These are phyloP conservation scores for Plasmopara muralis DNA, from an alignment of 352 stramenopile species.

Conservation along the genomic window DNA sequence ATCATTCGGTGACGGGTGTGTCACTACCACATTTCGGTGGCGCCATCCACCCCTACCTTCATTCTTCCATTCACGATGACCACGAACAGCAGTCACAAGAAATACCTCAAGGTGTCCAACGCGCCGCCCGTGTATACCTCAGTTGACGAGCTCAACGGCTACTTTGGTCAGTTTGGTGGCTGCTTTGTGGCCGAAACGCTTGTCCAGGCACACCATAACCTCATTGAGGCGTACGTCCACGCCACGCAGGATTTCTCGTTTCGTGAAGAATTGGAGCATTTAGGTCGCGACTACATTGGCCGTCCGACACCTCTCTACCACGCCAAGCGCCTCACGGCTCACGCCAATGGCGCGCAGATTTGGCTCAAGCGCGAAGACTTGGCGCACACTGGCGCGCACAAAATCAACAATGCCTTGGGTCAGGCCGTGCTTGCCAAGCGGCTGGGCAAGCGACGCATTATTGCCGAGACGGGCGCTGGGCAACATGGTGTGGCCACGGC, in stretches of 20 bases:
- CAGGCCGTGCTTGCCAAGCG: conserved; percentile 94
- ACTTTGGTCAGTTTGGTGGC: conserved; percentile 94
- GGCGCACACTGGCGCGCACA: conserved; percentile 97
- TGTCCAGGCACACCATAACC: conserved; percentile 94
- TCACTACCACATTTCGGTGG: conserved; percentile 18
- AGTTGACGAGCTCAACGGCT: conserved; percentile 56
- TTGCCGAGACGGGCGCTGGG: conserved; percentile 96
- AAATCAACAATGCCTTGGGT: conserved; percentile 99
- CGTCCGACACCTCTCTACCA: conserved; percentile 95
- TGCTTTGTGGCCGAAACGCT: conserved; percentile 98
- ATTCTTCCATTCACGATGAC: conserved; percentile 21
- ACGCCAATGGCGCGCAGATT: conserved; percentile 91
- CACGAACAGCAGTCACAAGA: conserved; percentile 12
- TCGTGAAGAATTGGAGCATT: conserved; percentile 91
- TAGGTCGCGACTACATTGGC: conserved; percentile 91
- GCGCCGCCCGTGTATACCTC: conserved; percentile 63
- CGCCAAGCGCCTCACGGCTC: conserved; percentile 92
- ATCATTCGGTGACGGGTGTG: not conserved
- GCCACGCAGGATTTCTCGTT: conserved; percentile 94
- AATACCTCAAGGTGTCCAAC: conserved; percentile 68
- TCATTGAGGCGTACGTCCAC: conserved; percentile 90
- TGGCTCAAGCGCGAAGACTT: conserved; percentile 99
- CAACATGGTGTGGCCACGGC: conserved; percentile 98
- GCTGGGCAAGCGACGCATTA: conserved; percentile 96
- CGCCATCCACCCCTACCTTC: conserved; percentile 1